These are phyloP conservation scores for Aspergillus clavatus DNA, from an alignment of 2,329 filamentous ascomycete genomes.

Conservation along the genomic window DNA sequence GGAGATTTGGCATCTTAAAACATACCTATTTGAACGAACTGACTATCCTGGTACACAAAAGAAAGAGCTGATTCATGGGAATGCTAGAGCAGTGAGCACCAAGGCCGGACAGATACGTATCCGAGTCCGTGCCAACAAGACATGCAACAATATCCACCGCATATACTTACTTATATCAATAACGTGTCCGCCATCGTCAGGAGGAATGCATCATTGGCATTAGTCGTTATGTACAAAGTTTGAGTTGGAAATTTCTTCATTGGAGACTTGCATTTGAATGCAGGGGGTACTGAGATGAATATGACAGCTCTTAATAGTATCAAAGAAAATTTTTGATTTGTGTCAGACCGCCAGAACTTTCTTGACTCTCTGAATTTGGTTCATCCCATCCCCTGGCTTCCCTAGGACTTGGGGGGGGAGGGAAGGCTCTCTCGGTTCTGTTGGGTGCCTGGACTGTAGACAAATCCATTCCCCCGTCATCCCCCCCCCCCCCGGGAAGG, in stretches of 20 bases:
- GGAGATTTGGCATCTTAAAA: no score
- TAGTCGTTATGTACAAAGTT: no score
- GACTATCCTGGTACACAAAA: no score
- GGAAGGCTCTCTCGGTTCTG: no score
- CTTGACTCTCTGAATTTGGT: conserved; percentile 8
- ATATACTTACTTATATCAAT: conserved; percentile 1
- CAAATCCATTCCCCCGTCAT: no score
- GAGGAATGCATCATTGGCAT: background rate
- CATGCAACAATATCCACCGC: background rate
- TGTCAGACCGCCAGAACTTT: conserved; percentile 16
- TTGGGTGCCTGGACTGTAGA: no score
- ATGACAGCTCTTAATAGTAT: conserved; percentile 15
- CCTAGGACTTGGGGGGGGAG: background rate
- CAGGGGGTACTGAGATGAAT: background rate
- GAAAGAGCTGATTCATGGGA: no score
- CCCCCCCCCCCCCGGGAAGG: no score
- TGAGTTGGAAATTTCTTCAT: background rate
- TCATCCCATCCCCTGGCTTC: background rate
- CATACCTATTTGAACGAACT: no score
- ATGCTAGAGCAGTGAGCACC: background rate
- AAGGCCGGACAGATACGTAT: no score
- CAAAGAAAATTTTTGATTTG: background rate
- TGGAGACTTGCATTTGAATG: background rate
- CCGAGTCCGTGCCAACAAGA: background rate
- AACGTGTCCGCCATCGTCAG: conserved; percentile 4